Evolutionary conservation across 352 stramenopile species (phyloP).

Genomic region (Phytophthora colocasiae): DNA sequence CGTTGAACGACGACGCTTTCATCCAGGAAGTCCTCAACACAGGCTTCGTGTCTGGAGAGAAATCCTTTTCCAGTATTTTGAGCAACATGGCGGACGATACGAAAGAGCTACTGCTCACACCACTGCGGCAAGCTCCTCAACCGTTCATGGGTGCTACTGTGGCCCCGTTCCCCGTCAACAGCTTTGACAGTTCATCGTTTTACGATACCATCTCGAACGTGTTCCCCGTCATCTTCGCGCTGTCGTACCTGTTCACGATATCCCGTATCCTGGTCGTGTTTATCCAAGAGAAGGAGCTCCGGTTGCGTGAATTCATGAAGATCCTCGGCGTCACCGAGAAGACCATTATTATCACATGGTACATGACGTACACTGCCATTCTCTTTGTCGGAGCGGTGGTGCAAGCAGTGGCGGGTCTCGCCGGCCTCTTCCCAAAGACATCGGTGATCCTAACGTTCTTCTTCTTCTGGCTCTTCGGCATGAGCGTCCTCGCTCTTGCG

Average conservation of each 20-base stretch:
- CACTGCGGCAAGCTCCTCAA: constrained; percentile 54
- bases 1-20: constrained; percentile 48
- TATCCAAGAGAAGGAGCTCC: constrained; percentile 92
- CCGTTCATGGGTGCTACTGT: constrained; percentile 41
- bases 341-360: constrained; percentile 74
- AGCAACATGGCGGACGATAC: constrained; percentile 24
- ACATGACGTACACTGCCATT: constrained; percentile 89
- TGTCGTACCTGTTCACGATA: constrained; percentile 90
- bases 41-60: constrained; percentile 15
- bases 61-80: constrained; percentile 34
- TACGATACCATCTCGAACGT: constrained; percentile 64
- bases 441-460: constrained; percentile 69
- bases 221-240: constrained; percentile 88
- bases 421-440: constrained; percentile 52
- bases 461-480: constrained; percentile 75
- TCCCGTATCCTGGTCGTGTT: constrained; percentile 84
- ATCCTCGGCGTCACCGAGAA: constrained; percentile 88
- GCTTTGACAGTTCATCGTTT: constrained; percentile 57
- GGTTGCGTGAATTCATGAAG: constrained; percentile 91
- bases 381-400: constrained; percentile 68
- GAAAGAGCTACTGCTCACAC: constrained; percentile 34
- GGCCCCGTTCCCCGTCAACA: constrained; percentile 49
- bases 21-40: constrained; percentile 45
- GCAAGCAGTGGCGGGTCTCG: constrained; percentile 52
- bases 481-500: constrained; percentile 47